Base-by-base conservation (phyloP, 805 yeast species). In the Wickerhamiella kurtzmanii region DNA sequence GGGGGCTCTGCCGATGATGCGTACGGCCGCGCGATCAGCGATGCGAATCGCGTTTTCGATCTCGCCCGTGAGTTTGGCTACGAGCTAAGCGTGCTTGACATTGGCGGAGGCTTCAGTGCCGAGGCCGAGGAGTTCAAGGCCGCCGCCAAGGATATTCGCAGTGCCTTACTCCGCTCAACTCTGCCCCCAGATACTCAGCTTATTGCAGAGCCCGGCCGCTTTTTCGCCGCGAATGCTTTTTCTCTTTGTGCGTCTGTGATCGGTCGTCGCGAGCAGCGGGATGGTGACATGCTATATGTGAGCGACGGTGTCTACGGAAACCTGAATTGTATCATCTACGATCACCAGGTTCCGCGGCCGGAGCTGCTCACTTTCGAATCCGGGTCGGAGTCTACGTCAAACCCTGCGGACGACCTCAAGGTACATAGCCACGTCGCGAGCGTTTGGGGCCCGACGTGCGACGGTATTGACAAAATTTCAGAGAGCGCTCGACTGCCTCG, bases 381-480 rank as follows among this genome's bases (percentile, higher is more conserved):
- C 17, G 11, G 45, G 9, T 35, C 25, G n/a, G 45, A 46, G n/a
- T 45, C 45, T 22, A 47, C 28, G 22, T n/a, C n/a, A n/a, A n/a
- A n/a, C n/a, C n/a, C n/a, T n/a, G n/a, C n/a, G n/a, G n/a, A n/a
- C n/a, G n/a, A n/a, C n/a, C n/a, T n/a, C n/a, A 48, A 9, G n/a
- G 18, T 16, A 16, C 4, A 42, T 44, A 40, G 50, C 42, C 44
- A 47, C 44, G 53, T 46, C 21, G 54, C 59, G 49, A 83, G 95
- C 2, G 73, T 92, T 50, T 89, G 98, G 98, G 98, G 98, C 4
- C 98, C 97, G 41, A 89, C 97, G 17, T 89, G 98, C 67, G 98
- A 89, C 65, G 96, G 96, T 2, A 71, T 89, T 52, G 98, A 89
- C 64, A 82, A 94, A 63, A 76, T 89, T 48, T 63, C 82, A 17